A percentile compares a stretch with the other conserved stretches of the same genome.
Evolutionary conservation across 2,329 filamentous ascomycete species (phyloP).

Genomic region (Cordyceps javanica): DNA sequence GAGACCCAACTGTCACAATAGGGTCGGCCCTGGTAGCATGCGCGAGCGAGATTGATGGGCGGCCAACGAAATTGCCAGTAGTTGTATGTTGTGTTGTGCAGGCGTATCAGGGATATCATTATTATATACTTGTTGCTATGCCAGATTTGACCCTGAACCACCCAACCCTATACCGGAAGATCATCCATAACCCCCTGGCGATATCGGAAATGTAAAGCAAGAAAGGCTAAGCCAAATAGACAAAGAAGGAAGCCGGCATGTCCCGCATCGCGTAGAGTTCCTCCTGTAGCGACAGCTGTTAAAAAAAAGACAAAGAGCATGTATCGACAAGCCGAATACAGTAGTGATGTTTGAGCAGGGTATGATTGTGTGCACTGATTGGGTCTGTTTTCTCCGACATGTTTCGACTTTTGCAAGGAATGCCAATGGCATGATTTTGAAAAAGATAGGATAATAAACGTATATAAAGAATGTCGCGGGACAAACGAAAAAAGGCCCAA

Average conservation of each 20-base stretch:
- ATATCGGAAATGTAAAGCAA: neutral
- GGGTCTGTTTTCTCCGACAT: neutral
- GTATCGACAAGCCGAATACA: neutral
- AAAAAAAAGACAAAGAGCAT: neutral
- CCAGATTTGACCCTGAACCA: neutral
- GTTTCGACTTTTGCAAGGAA: neutral
- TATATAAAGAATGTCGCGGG: neutral
- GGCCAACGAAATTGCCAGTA: no score
- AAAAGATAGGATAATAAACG: neutral
- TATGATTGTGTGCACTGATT: neutral
- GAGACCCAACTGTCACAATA: no score
- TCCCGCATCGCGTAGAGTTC: neutral
- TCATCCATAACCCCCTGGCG: neutral
- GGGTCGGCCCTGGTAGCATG: neutral
- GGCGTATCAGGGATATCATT: constrained; percentile 1
- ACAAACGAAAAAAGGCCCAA: neutral
- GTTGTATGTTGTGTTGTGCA: neutral
- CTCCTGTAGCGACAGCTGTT: neutral
- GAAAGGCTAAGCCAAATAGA: constrained; percentile 5
- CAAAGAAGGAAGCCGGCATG: constrained; percentile 1
- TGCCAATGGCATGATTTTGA: neutral
- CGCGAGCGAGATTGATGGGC: no score
- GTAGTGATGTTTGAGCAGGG: neutral
- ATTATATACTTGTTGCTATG: constrained; percentile 11
- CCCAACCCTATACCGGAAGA: neutral